Percentiles rank a stretch among this genome's conserved stretches.
Evolutionary conservation across 1,284 basidiomycete genomes (phyloP).

Genomic region (Tilletia horrida): DNA sequence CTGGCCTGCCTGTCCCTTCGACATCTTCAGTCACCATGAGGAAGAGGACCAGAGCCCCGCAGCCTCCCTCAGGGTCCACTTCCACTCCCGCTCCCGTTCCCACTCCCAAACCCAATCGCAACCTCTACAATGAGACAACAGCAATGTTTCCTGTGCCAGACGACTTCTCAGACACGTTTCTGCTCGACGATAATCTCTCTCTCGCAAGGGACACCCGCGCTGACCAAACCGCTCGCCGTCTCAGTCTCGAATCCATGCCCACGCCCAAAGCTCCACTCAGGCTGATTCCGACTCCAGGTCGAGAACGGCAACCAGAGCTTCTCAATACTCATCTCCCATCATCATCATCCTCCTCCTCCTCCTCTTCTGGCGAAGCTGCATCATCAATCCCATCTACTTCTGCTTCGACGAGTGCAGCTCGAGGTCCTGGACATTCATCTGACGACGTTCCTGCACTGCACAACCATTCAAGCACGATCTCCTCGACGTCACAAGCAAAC

Average conservation of each 20-base stretch:
- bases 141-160: slow-evolving; percentile 5
- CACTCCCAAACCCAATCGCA: too few species aligned
- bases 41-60: not conserved
- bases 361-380: not conserved
- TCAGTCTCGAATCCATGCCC: too few species aligned
- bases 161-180: not conserved
- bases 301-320: not conserved
- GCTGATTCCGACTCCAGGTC: not conserved
- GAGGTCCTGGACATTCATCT: too few species aligned
- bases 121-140: not conserved
- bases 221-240: too few species aligned
- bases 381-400: not conserved
- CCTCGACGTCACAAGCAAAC: not conserved
- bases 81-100: too few species aligned
- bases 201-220: not conserved
- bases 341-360: not conserved
- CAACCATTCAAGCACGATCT: not conserved
- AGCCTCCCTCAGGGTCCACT: not conserved
- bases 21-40: not conserved
- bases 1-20: not conserved
- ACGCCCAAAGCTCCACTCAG: not conserved
- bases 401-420: not conserved
- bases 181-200: slow-evolving; percentile 1
- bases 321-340: not conserved
- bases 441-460: too few species aligned